phyloP scores from a whole-genome alignment of 768 basidiomycete species.

The Amanita phalloides region DNA sequence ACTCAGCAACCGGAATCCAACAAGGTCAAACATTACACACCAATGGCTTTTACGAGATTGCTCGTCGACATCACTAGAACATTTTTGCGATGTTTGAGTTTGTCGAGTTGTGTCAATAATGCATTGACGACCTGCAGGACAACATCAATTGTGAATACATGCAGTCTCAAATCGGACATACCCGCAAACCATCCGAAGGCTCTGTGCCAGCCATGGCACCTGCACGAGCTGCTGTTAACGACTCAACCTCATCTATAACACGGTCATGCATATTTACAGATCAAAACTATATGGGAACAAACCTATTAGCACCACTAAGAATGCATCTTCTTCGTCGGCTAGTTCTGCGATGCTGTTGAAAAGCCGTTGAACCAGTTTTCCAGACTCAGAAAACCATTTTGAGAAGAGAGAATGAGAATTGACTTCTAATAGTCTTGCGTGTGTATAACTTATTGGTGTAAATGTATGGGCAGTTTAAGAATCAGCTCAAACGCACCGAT shows the following conservation, averaged over 20 bases:
- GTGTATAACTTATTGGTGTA: slow-evolving; percentile 51
- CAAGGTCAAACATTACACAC: slow-evolving; percentile 24
- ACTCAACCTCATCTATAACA: slow-evolving; percentile 85
- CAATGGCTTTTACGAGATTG: slow-evolving; percentile 90
- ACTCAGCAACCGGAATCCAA: not conserved
- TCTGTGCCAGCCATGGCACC: slow-evolving; percentile 94
- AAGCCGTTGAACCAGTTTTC: slow-evolving; percentile 91
- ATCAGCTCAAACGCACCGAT: slow-evolving; percentile 40
- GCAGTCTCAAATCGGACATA: slow-evolving; percentile 21
- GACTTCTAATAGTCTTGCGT: slow-evolving; percentile 87
- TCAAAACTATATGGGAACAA: not conserved
- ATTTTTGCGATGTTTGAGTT: slow-evolving; percentile 86
- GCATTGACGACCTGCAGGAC: slow-evolving; percentile 85
- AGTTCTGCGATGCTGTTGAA: slow-evolving; percentile 86
- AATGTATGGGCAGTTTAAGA: not conserved
- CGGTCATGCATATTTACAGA: not conserved
- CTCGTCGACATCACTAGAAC: slow-evolving; percentile 95
- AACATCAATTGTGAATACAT: not conserved
- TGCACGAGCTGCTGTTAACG: slow-evolving; percentile 86
- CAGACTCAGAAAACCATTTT: slow-evolving; percentile 98
- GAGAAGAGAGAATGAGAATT: slow-evolving; percentile 98
- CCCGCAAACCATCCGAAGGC: slow-evolving; percentile 88
- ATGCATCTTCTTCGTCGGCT: slow-evolving; percentile 84
- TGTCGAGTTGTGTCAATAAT: slow-evolving; percentile 92
- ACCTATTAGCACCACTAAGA: slow-evolving; percentile 94